Conservation (phyloP, 2,329 filamentous ascomycete genomes). For the Fusarium vanettenii region DNA sequence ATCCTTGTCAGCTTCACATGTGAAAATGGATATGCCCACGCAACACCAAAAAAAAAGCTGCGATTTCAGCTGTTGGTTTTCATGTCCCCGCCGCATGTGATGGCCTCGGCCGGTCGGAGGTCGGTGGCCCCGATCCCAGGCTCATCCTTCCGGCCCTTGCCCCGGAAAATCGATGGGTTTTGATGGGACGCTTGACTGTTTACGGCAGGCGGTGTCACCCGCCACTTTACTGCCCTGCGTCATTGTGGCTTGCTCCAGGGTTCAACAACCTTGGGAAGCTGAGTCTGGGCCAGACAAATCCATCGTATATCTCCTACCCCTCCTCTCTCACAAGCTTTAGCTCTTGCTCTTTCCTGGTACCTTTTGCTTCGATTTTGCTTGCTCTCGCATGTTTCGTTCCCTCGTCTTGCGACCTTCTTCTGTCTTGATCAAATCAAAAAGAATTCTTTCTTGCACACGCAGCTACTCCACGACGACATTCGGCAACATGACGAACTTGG, state of each 20-base stretch:
- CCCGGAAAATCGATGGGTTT: slow-evolving; percentile 40
- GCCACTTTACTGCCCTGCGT: slow-evolving; percentile 43
- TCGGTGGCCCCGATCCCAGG: slow-evolving; percentile 15
- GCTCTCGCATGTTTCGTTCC: slow-evolving; percentile 41
- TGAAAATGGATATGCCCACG: slow-evolving; percentile 30
- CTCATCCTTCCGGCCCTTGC: slow-evolving; percentile 11
- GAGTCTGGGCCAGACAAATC: slow-evolving; percentile 31
- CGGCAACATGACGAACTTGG: slow-evolving; percentile 53
- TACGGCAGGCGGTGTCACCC: slow-evolving; percentile 41
- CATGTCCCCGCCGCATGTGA: slow-evolving; percentile 38
- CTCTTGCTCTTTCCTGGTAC: neutral
- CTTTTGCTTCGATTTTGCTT: neutral
- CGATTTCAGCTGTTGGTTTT: neutral
- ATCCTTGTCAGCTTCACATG: slow-evolving; percentile 40
- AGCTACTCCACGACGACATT: slow-evolving; percentile 30
- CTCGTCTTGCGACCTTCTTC: slow-evolving; percentile 25
- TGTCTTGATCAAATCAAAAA: slow-evolving; percentile 20
- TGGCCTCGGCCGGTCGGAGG: slow-evolving; percentile 36
- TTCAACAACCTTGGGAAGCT: slow-evolving; percentile 45
- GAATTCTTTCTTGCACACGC: slow-evolving; percentile 26
- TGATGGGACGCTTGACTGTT: slow-evolving; percentile 42
- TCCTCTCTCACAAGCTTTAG: slow-evolving; percentile 36
- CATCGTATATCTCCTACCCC: slow-evolving; percentile 34
- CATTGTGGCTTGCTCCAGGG: slow-evolving; percentile 44
- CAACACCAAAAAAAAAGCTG: neutral